Percentiles rank a stretch among this genome's conserved stretches.
phyloP scores from a whole-genome alignment of 2,329 filamentous ascomycete species.

The Cladophialophora yegresii region DNA sequence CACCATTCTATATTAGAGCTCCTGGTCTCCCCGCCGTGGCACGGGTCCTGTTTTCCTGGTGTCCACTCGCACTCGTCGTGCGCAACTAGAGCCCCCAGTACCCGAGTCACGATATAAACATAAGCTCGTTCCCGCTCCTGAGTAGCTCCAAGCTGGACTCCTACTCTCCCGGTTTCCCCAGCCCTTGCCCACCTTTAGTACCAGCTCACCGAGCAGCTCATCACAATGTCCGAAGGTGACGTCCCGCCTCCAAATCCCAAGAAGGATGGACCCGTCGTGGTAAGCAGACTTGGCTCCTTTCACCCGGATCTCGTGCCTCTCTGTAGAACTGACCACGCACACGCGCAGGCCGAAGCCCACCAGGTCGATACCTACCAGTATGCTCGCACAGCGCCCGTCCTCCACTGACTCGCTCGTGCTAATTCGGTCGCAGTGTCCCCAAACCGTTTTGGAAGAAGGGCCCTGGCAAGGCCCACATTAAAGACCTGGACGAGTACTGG shows the following conservation, averaged over 20 bases:
- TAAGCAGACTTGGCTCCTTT: conserved; percentile 37
- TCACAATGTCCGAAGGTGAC: conserved; percentile 44
- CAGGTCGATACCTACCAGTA: conserved; percentile 54
- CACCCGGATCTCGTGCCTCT: not conserved
- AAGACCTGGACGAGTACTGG: conserved; percentile 63
- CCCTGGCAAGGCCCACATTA: conserved; percentile 61
- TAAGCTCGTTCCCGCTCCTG: conserved; percentile 8
- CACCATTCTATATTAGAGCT: conserved; percentile 23
- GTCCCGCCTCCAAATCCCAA: conserved; percentile 38
- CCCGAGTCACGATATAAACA: conserved; percentile 20
- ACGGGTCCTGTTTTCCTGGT: conserved; percentile 11
- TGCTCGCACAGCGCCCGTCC: not conserved
- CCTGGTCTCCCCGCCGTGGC: conserved; percentile 21
- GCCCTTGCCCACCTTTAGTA: not conserved
- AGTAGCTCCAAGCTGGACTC: conserved; percentile 8
- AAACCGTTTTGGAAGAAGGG: conserved; percentile 61
- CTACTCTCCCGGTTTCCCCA: conserved; percentile 3
- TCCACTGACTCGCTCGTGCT: conserved; percentile 2
- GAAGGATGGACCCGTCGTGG: conserved; percentile 43
- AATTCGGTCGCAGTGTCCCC: conserved; percentile 49
- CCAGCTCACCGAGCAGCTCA: not conserved
- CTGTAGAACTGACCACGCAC: conserved; percentile 15
- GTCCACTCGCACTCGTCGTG: conserved; percentile 4
- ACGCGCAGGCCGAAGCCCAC: conserved; percentile 47
- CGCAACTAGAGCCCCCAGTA: not conserved